phyloP scores from a whole-genome alignment of 345 rosid species.

The thale cress (Arabidopsis thaliana) region TAIR10.1 NC_003071.7:7312001-7312500 shows the following conservation, averaged over 20 bases:
- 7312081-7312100: no score
- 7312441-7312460: slow-evolving; percentile 62
- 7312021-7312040: no score
- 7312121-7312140: not conserved
- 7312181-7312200: not conserved
- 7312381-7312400: slow-evolving; percentile 34
- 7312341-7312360: slow-evolving; percentile 51
- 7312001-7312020: no score
- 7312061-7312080: no score
- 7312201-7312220: not conserved
- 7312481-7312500: slow-evolving; percentile 57
- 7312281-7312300: slow-evolving; percentile 68
- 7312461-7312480: slow-evolving; percentile 62
- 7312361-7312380: slow-evolving; percentile 31
- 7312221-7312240: not conserved
- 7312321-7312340: slow-evolving; percentile 59
- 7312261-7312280: slow-evolving; percentile 46
- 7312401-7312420: slow-evolving; percentile 43
- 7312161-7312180: not conserved
- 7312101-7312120: no score
- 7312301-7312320: slow-evolving; percentile 66
- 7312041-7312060: no score
- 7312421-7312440: slow-evolving; percentile 54
- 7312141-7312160: not conserved
- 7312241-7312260: not conserved